These are phyloP conservation scores for Verticillium nubilum DNA, from an alignment of 2,329 filamentous ascomycete genomes.

Conservation along the genomic window DNA sequence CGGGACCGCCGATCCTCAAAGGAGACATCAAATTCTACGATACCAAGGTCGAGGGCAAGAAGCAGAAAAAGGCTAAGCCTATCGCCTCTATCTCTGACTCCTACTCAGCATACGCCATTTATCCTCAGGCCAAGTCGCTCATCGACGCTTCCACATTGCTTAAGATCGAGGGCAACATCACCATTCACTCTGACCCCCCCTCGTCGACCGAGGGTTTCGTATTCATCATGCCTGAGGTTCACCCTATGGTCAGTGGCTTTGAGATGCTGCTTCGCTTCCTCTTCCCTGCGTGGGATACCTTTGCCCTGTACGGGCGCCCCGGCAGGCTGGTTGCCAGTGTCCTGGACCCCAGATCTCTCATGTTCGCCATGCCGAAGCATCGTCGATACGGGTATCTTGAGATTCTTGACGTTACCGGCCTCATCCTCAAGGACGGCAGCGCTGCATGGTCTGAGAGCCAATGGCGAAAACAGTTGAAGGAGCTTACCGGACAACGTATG, in stretches of 20 bases:
- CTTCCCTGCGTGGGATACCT: constrained; percentile 91
- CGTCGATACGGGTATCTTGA: constrained; percentile 88
- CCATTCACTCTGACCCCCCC: constrained; percentile 74
- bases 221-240: constrained; percentile 94
- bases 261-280: constrained; percentile 92
- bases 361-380: constrained; percentile 96
- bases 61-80: constrained; percentile 84
- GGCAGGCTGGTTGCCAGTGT: constrained; percentile 81
- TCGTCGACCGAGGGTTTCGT: constrained; percentile 87
- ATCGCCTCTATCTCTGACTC: constrained; percentile 90
- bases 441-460: constrained; percentile 76
- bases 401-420: constrained; percentile 71
- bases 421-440: constrained; percentile 77
- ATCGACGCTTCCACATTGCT: constrained; percentile 92
- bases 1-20: constrained; percentile 61
- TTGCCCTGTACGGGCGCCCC: constrained; percentile 85
- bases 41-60: constrained; percentile 65
- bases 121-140: constrained; percentile 87
- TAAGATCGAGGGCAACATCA: constrained; percentile 88
- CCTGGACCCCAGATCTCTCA: constrained; percentile 80
- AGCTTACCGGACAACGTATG: constrained; percentile 77
- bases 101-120: constrained; percentile 90
- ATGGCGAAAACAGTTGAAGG: constrained; percentile 86
- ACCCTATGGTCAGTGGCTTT: constrained; percentile 87
- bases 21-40: constrained; percentile 96